These are phyloP conservation scores for Pochonia chlamydosporia DNA, from an alignment of 2,329 filamentous ascomycete species.

Conservation along the genomic window DNA sequence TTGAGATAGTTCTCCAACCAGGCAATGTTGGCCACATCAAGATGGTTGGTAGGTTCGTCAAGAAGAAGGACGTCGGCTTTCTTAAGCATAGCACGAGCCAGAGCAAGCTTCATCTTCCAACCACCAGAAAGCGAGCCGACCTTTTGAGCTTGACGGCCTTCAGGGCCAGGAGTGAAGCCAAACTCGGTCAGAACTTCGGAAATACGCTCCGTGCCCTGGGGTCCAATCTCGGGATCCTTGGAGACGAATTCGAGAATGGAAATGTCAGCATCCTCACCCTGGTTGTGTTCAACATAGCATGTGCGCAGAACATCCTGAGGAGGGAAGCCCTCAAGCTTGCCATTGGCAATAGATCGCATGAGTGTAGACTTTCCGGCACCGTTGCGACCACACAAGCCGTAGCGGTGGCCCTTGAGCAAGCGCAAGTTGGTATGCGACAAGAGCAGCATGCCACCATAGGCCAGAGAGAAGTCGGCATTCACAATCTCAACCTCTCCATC, in stretches of 20 bases:
- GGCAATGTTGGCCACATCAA: slow-evolving; percentile 92
- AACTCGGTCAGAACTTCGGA: slow-evolving; percentile 81
- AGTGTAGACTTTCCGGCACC: slow-evolving; percentile 98
- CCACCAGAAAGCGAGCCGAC: slow-evolving; percentile 95
- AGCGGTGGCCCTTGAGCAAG: slow-evolving; percentile 92
- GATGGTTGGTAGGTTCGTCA: slow-evolving; percentile 98
- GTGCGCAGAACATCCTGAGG: slow-evolving; percentile 87
- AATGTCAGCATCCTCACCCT: slow-evolving; percentile 94
- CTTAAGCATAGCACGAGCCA: slow-evolving; percentile 94
- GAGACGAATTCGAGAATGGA: slow-evolving; percentile 90
- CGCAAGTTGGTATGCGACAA: slow-evolving; percentile 93
- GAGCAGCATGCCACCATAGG: slow-evolving; percentile 95
- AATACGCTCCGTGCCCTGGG: slow-evolving; percentile 75
- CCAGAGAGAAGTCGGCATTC: slow-evolving; percentile 94
- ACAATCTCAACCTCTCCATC: slow-evolving; percentile 94
- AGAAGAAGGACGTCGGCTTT: slow-evolving; percentile 93
- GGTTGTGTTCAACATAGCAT: slow-evolving; percentile 98
- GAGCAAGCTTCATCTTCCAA: slow-evolving; percentile 99
- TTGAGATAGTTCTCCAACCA: slow-evolving; percentile 96
- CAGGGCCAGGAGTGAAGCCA: slow-evolving; percentile 85
- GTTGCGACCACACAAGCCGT: slow-evolving; percentile 94
- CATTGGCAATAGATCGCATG: slow-evolving; percentile 92
- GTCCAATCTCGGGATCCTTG: slow-evolving; percentile 81
- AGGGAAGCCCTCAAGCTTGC: slow-evolving; percentile 96
- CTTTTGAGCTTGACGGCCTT: slow-evolving; percentile 80